Base-by-base conservation (phyloP, 192 early-diverging fungal species). In the Rhizoclosmatium sp. region DNA sequence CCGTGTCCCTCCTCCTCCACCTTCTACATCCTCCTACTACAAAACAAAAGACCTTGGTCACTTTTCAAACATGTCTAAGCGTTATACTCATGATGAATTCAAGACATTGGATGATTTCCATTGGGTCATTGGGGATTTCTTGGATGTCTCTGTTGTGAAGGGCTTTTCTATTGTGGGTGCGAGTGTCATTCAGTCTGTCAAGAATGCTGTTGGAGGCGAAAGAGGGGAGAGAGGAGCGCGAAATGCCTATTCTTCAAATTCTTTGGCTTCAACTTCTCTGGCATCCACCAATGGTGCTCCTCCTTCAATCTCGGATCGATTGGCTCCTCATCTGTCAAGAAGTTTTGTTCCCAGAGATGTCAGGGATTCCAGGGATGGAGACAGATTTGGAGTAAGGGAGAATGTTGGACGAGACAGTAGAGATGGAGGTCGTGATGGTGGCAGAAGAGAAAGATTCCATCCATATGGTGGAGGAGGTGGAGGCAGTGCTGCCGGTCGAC, bases 151-250 rank as follows among this genome's bases (percentile, higher is more conserved):
- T 2, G 47, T 75, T 23, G 45, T 48, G 7, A 75, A 75, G 39
- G 59, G 59, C 7, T 42, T 75, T 62, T 75, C 72, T 21, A 75
- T 75, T 75, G 72, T 62, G 1, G 72, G 72, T 40, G 48, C 59
- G 31, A 31, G 31, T 31, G 31, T 31, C 31, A 31, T 31, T 31
- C 31, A 31, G 31, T 31, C 31, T 31, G 31, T 31, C 0, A 31
- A 31, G 31, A 31, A 31, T 31, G 31, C 31, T 69, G 67, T 16
- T 19, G 67, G 67, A 21, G 21, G 21, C 14, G 62, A 39, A 19
- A 40, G 42, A 31, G 31, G 12, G 67, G 16, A 16, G 67, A 46
- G 44, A 47, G 42, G 7, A 69, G 19, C 47, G 54, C 54, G 54
- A 31, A 31, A 31, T 31, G 31, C 31, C 31, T 31, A 31, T 31